Evolutionary conservation across 495 filamentous ascomycete genomes (phyloP), one percentile per base, ranked within the genome.

Genomic region (Tuber microsphaerosporum): DNA sequence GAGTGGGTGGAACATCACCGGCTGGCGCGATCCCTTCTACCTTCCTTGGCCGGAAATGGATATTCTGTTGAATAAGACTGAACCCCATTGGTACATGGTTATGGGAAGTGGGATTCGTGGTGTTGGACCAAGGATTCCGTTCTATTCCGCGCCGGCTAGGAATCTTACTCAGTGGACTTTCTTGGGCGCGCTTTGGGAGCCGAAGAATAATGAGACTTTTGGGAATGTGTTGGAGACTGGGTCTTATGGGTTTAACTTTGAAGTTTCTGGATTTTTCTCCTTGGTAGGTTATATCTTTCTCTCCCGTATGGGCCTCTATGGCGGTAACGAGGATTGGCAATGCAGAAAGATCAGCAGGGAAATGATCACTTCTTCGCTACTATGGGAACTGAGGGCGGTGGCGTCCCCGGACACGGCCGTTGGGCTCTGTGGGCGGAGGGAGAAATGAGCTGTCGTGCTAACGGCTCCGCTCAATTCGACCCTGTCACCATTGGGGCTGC

Each of bases 21-120:
- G 86, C 7, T 89, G 86, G 85, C 81, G 88, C 39, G 88, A 90
- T 75, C 88, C 88, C 0, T 88, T 85, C 75, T 77, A 89, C 48
- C 82, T 83, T 45, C 79, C 81, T 1, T 89, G 85, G 85, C 82
- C 85, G 0, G 82, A 83, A 68, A 82, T 87, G 77, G 84, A 85
- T 45, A 74, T 71, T 42, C 70, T 85, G 10, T 81, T 86, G 10
- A 76, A 80, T 9, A 70, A 82, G 6, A 41, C 72, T 71, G 79
- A 84, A 61, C 82, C 82, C 2, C 79, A 85, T 71, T 86, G 86
- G 45, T 88, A 88, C 73, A 85, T 87, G 1, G 85, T 89, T 9
- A 83, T 89, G 43, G 87, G 87, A 1, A 86, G 85, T 41, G 88
- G 89, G 2, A 86, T 89, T 73, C 82, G 84, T 51, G 85, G 79